phyloP scores from a whole-genome alignment of 352 stramenopile genomes.

The Phytophthora colocasiae region DNA sequence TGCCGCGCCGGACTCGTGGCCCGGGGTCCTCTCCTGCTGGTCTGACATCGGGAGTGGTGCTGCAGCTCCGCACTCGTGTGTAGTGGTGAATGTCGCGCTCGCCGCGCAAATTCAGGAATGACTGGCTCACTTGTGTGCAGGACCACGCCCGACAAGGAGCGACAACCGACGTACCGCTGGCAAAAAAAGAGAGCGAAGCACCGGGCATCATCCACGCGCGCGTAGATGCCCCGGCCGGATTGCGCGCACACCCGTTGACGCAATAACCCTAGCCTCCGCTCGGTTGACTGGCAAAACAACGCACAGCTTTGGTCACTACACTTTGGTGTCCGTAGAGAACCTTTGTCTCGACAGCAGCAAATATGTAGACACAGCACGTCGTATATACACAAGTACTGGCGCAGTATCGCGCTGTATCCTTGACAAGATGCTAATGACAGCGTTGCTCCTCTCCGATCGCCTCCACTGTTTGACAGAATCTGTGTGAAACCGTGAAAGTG shows the following conservation, averaged over 20 bases:
- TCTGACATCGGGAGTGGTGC: constrained; percentile 10
- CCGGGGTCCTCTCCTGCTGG: constrained; percentile 20
- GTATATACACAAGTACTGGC: background rate
- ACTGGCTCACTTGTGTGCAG: constrained; percentile 9
- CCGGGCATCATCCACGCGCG: constrained; percentile 10
- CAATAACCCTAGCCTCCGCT: constrained; percentile 19
- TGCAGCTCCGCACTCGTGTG: background rate
- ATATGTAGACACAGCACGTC: background rate
- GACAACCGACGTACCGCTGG: background rate
- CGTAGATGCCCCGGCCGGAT: constrained; percentile 19
- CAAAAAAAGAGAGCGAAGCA: constrained; percentile 1
- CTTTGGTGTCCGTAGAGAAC: constrained; percentile 1
- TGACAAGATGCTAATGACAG: too few species aligned
- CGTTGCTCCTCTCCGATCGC: background rate
- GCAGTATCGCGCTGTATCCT: background rate
- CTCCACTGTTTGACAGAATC: background rate
- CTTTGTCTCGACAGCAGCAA: background rate
- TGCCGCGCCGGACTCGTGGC: constrained; percentile 35
- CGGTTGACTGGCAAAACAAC: constrained; percentile 4
- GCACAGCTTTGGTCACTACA: background rate
- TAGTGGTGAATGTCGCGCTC: constrained; percentile 18
- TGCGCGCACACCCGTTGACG: constrained; percentile 27
- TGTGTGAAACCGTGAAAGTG: constrained; percentile 10
- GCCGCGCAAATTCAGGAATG: constrained; percentile 37
- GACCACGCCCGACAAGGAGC: background rate